Conservation (phyloP, 164 flowering plant genomes). For the Vitis riparia region DNA sequence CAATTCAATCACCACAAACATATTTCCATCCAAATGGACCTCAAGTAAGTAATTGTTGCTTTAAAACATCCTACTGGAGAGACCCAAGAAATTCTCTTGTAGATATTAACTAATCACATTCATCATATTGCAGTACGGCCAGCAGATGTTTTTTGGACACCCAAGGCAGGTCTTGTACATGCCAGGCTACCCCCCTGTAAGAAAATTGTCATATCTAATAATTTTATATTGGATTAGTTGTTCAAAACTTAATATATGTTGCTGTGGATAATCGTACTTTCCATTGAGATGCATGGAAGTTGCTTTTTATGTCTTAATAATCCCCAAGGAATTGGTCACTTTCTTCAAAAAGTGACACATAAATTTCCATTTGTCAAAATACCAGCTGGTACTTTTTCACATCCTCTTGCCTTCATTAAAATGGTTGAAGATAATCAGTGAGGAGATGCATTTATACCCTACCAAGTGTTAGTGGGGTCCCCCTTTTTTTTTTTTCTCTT, state of each 20-base stretch:
- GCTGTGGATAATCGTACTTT: not conserved
- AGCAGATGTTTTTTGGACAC: slow-evolving; percentile 67
- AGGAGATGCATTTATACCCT: too few relatives aligned
- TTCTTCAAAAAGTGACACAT: too few relatives aligned
- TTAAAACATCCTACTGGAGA: not conserved
- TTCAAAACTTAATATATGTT: not conserved
- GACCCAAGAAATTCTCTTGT: not conserved
- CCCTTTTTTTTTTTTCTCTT: too few relatives aligned
- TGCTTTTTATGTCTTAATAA: too few relatives aligned
- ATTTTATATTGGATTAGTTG: not conserved
- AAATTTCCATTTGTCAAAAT: too few relatives aligned
- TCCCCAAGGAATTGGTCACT: too few relatives aligned
- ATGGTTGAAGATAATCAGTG: too few relatives aligned
- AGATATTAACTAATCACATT: not conserved
- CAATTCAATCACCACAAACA: slow-evolving; percentile 65
- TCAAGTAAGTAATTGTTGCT: slow-evolving; percentile 35
- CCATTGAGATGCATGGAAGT: too few relatives aligned
- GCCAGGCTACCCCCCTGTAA: slow-evolving; percentile 67
- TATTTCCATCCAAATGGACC: slow-evolving; percentile 84
- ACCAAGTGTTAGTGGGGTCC: too few relatives aligned
- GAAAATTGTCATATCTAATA: slow-evolving; percentile 8
- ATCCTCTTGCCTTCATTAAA: too few relatives aligned
- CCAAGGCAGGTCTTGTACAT: slow-evolving; percentile 67
- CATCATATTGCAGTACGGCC: slow-evolving; percentile 55
- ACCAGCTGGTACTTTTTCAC: too few relatives aligned